Conservation (phyloP, 2,329 filamentous ascomycete genomes). For the Orbilia javanica region DNA sequence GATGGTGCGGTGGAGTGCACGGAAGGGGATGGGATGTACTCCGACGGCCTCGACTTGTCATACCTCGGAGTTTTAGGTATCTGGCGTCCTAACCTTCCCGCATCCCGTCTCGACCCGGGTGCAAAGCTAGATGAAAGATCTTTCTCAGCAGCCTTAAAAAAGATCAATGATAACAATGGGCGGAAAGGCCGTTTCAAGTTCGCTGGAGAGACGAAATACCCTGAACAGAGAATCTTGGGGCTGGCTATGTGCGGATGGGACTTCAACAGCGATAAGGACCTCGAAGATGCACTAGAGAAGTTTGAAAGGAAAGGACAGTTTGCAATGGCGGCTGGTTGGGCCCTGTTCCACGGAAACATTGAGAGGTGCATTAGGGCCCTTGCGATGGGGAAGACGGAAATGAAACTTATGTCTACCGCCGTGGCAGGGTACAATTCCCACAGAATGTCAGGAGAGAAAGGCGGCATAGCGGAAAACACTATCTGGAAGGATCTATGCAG, state of each 20-base stretch:
- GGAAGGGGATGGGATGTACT: constrained; percentile 77
- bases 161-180: constrained; percentile 74
- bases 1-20: constrained; percentile 75
- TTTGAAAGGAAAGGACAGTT: constrained; percentile 69
- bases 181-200: constrained; percentile 74
- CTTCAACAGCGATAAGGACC: constrained; percentile 68
- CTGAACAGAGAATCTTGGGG: constrained; percentile 79
- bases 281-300: constrained; percentile 67
- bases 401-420: constrained; percentile 62
- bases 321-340: constrained; percentile 81
- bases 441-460: constrained; percentile 52
- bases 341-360: constrained; percentile 78
- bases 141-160: constrained; percentile 63
- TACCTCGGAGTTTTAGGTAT: constrained; percentile 80
- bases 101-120: constrained; percentile 59
- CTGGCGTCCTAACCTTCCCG: constrained; percentile 69
- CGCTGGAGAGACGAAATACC: constrained; percentile 74
- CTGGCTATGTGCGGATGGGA: constrained; percentile 81
- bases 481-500: constrained; percentile 70
- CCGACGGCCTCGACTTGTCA: constrained; percentile 77
- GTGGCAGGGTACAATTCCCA: constrained; percentile 62
- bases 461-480: constrained; percentile 65
- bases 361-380: constrained; percentile 60
- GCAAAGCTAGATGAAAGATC: constrained; percentile 60
- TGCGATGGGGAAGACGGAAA: constrained; percentile 60